Evolutionary conservation across 169 alveolate species (phyloP).

Genomic region (Eimeria falciformis): DNA sequence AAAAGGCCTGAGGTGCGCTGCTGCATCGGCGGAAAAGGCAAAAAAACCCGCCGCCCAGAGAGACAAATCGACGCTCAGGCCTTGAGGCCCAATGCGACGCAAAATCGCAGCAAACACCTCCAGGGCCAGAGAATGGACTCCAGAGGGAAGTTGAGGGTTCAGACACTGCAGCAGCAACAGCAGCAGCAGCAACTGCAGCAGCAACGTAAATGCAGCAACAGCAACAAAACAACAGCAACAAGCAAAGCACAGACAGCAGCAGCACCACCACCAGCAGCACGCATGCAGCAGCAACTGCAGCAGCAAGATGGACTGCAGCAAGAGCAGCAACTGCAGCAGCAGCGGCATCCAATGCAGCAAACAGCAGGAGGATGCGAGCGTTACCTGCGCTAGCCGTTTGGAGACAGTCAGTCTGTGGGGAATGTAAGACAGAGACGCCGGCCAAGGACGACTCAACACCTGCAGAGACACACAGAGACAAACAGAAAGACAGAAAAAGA

Average conservation of each 20-base stretch:
- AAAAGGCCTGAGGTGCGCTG: slow-evolving; percentile 90
- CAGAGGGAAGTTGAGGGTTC: slow-evolving; percentile 94
- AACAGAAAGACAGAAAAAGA: background rate
- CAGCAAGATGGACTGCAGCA: background rate
- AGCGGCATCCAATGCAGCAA: slow-evolving; percentile 15
- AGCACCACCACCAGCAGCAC: background rate
- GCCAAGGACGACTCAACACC: slow-evolving; percentile 80
- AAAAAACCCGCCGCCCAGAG: slow-evolving; percentile 93
- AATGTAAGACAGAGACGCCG: slow-evolving; percentile 84
- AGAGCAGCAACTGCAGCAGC: slow-evolving; percentile 3
- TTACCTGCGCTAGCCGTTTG: slow-evolving; percentile 78
- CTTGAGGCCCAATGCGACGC: slow-evolving; percentile 88
- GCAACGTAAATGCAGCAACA: background rate
- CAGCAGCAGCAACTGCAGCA: slow-evolving; percentile 17
- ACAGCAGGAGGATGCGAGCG: too few species aligned
- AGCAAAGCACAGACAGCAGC: background rate
- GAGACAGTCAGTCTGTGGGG: slow-evolving; percentile 90
- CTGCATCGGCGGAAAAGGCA: slow-evolving; percentile 92
- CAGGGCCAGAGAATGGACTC: slow-evolving; percentile 94
- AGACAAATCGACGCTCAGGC: slow-evolving; percentile 91
- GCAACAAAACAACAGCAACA: background rate
- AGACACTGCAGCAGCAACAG: slow-evolving; percentile 91
- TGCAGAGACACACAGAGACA: background rate
- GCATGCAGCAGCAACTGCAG: background rate
- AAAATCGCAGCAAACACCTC: slow-evolving; percentile 91